phyloP scores from a whole-genome alignment of 306 rosid species.

The Castanospermum australe region DNA sequence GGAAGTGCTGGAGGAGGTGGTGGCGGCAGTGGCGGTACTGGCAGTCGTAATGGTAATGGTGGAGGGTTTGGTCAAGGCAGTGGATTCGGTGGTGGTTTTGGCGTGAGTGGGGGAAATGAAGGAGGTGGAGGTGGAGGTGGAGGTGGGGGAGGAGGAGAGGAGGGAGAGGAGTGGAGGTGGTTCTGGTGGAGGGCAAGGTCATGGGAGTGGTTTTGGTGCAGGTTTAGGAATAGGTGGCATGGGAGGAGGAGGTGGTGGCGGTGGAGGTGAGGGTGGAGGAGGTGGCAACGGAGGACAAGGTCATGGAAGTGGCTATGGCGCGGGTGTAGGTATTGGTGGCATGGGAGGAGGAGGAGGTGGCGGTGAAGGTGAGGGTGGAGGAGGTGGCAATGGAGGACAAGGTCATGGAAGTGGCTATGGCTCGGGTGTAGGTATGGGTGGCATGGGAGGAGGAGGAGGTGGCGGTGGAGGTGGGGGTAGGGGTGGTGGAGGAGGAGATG shows the following conservation, averaged over 20 bases:
- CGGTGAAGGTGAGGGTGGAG: neutral
- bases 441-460: constrained; percentile 12
- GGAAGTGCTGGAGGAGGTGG: constrained; percentile 12
- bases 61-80: constrained; percentile 28
- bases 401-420: constrained; percentile 25
- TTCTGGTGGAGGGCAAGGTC: constrained; percentile 8
- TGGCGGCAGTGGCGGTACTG: constrained; percentile 2
- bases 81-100: neutral
- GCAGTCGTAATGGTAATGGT: neutral
- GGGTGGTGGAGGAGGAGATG: too few species aligned
- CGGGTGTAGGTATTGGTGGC: neutral
- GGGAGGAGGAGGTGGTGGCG: neutral
- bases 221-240: constrained; percentile 26
- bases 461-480: too few species aligned
- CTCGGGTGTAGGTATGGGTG: neutral
- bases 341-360: constrained; percentile 11
- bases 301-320: neutral
- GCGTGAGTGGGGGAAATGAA: neutral
- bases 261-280: constrained; percentile 21
- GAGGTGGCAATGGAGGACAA: neutral
- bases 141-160: constrained; percentile 16
- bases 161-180: constrained; percentile 6
- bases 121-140: constrained; percentile 9
- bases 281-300: neutral
- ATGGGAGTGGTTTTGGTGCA: constrained; percentile 33